phyloP scores from a whole-genome alignment of 2,329 filamentous ascomycete species.

The Cordyceps cateniannulata region DNA sequence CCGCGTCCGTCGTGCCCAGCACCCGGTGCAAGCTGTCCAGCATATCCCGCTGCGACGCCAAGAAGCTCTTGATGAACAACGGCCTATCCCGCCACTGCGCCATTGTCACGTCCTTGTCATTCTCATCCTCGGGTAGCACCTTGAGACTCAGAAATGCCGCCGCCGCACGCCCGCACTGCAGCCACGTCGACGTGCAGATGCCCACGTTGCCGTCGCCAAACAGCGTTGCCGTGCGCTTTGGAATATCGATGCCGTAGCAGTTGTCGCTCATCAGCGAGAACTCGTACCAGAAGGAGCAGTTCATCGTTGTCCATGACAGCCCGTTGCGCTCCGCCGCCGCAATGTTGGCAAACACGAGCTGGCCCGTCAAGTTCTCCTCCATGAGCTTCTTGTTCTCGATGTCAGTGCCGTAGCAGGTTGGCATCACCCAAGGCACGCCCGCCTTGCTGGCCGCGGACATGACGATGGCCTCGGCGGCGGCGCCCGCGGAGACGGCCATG shows the following conservation, averaged over 20 bases:
- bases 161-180: conserved; percentile 50
- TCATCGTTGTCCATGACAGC: conserved; percentile 26
- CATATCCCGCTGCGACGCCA: conserved; percentile 57
- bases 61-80: conserved; percentile 51
- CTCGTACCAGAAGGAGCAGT: conserved; percentile 48
- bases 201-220: conserved; percentile 50
- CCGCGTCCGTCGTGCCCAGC: conserved; percentile 46
- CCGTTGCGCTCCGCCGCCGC: conserved; percentile 34
- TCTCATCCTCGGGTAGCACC: conserved; percentile 34
- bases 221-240: conserved; percentile 34
- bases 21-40: conserved; percentile 54
- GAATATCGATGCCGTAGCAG: conserved; percentile 44
- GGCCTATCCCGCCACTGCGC: conserved; percentile 38
- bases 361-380: conserved; percentile 23
- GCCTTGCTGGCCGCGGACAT: conserved; percentile 44
- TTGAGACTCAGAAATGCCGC: conserved; percentile 42
- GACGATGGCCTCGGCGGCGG: conserved; percentile 37
- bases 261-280: conserved; percentile 32
- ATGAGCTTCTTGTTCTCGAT: conserved; percentile 21
- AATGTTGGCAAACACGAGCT: conserved; percentile 16
- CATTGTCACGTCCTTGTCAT: conserved; percentile 27
- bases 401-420: conserved; percentile 37
- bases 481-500: conserved; percentile 32
- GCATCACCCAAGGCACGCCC: conserved; percentile 44
- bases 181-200: conserved; percentile 53